These are phyloP conservation scores for Corynespora cassiicola DNA, from an alignment of 2,329 filamentous ascomycete species.

Conservation along the genomic window DNA sequence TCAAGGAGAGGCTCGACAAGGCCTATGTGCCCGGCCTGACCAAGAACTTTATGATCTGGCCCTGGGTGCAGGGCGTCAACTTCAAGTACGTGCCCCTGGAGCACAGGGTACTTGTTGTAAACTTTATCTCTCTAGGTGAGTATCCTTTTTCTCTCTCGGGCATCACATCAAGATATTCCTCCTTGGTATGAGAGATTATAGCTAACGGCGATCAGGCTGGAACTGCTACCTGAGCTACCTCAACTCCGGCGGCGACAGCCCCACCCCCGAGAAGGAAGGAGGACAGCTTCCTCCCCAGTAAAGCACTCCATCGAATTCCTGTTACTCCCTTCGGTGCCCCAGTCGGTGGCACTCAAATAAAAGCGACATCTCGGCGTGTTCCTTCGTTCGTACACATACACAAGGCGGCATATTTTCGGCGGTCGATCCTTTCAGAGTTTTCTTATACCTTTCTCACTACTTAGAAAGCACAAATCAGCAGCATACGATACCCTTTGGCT, in stretches of 20 bases:
- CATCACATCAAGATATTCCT: constrained; percentile 3
- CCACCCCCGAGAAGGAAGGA: constrained; percentile 25
- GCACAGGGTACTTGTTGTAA: constrained; percentile 84
- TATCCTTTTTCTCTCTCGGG: constrained; percentile 10
- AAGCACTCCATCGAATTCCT: constrained; percentile 37
- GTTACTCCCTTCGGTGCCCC: constrained; percentile 5
- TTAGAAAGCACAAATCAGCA: too few species aligned
- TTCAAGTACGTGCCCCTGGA: constrained; percentile 87
- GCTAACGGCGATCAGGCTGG: constrained; percentile 35
- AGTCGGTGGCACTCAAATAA: too few species aligned
- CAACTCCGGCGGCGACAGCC: constrained; percentile 33
- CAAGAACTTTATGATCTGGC: constrained; percentile 91
- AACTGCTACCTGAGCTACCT: constrained; percentile 50
- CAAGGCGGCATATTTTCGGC: too few species aligned
- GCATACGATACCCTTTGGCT: too few species aligned
- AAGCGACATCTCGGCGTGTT: too few species aligned
- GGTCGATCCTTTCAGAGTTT: too few species aligned
- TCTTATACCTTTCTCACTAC: too few species aligned
- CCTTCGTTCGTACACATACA: too few species aligned
- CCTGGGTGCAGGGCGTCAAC: constrained; percentile 81
- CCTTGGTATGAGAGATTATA: neutral
- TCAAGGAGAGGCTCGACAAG: constrained; percentile 72
- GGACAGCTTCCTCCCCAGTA: constrained; percentile 34
- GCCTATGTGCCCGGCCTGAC: constrained; percentile 75
- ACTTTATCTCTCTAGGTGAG: constrained; percentile 75